Conservation (phyloP, 306 rosid genomes). For the Lathyrus aphaca region DNA sequence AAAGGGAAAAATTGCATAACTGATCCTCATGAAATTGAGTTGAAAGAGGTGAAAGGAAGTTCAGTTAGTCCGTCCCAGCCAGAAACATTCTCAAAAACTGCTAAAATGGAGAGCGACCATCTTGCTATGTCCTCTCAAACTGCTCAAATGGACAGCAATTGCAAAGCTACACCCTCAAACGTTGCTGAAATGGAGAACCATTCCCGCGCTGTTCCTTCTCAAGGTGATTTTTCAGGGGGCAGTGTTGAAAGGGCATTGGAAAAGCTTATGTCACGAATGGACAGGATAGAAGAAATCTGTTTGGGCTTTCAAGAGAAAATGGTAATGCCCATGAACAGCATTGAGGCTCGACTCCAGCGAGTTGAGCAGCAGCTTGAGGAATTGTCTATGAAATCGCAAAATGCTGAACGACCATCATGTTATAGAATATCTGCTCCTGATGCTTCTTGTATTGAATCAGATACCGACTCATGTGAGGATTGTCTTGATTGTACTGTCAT, state of each 20-base stretch:
- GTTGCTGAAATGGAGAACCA: slow-evolving; percentile 38
- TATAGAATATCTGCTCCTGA: slow-evolving; percentile 64
- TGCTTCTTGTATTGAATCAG: slow-evolving; percentile 58
- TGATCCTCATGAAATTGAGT: slow-evolving; percentile 42
- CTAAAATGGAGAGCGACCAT: slow-evolving; percentile 46
- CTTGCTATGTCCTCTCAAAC: slow-evolving; percentile 35
- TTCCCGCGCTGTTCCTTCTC: slow-evolving; percentile 27
- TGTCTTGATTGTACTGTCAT: slow-evolving; percentile 42
- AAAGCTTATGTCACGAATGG: slow-evolving; percentile 71
- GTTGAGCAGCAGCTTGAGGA: slow-evolving; percentile 89
- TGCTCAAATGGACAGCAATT: slow-evolving; percentile 37
- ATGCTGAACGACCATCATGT: slow-evolving; percentile 49
- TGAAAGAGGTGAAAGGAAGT: slow-evolving; percentile 47
- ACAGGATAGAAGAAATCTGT: slow-evolving; percentile 67
- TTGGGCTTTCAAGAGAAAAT: slow-evolving; percentile 84
- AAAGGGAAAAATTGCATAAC: slow-evolving; percentile 43
- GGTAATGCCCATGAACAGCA: slow-evolving; percentile 71
- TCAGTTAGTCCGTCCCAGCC: slow-evolving; percentile 41
- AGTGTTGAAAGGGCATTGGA: slow-evolving; percentile 57
- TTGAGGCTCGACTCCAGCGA: slow-evolving; percentile 80
- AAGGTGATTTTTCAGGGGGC: slow-evolving; percentile 35
- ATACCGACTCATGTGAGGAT: slow-evolving; percentile 51
- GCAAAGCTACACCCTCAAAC: slow-evolving; percentile 30
- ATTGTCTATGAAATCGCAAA: slow-evolving; percentile 51
- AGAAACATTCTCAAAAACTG: slow-evolving; percentile 41